Base-by-base conservation (phyloP, 2,329 filamentous ascomycete species). In the Pseudocercospora pini-densiflorae region DNA sequence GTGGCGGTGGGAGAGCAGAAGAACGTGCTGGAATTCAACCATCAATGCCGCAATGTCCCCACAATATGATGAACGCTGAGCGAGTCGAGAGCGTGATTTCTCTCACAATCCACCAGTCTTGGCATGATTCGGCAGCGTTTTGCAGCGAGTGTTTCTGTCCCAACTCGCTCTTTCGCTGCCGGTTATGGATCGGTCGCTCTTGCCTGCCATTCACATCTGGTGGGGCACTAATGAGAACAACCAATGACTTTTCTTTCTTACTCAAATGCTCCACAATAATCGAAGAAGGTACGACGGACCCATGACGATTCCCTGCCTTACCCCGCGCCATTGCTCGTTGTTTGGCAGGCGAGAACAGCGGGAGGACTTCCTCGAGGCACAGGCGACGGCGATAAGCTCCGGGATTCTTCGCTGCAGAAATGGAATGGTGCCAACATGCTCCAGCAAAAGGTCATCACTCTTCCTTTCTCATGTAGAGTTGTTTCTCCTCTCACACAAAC, bases 271-370 rank as follows among this genome's bases (percentile, higher is more conserved):
- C 36, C 36, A 40, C 14, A 40, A 4, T 40, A 16, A 16, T 40
- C 36, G 36, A 40, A 54, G 47, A 21, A 51, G 47, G 47, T n/a
- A 27, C 51, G 24, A 54, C 51, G 21, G 51, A 29, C 45, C 51
- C 51, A 54, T 54, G 51, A 54, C 51, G 51, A 21, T 55, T 55
- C 51, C 51, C 27, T 33, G 51, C 19, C 27, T n/a, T 27, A 55
- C 51, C 51, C 51, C 51, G 51, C 51, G 51, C 51, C 47, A 14
- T 10, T 14, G 45, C 45, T 47, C 45, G 45, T 47, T 47, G 45
- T 53, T 16, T 27, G 12, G 14, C 19, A 9, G 14, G 49, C 23
- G 49, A 51, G 47, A 51, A 21, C 40, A 45, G 40, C 14, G 14
- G 47, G 21, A 51, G 8, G 21, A 31, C 29, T 31, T 31, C 29